A percentile compares a stretch with the other conserved stretches of the same genome.
phyloP scores from a whole-genome alignment of 2,329 filamentous ascomycete species.

The Fusarium pseudonygamai region DNA sequence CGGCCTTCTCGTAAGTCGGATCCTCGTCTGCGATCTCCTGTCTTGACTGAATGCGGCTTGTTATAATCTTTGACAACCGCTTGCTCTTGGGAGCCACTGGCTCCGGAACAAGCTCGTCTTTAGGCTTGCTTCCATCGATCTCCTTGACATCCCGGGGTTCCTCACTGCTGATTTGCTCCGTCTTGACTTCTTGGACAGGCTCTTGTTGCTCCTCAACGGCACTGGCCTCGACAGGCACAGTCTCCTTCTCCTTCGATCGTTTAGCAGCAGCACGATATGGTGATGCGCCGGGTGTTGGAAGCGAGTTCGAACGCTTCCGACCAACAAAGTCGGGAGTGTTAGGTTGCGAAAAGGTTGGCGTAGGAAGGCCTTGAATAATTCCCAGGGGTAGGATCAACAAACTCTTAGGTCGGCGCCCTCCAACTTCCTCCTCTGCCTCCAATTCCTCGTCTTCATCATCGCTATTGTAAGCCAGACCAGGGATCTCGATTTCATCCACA shows the following conservation, averaged over 20 bases:
- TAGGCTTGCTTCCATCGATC: slow-evolving; percentile 8
- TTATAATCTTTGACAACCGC: slow-evolving; percentile 40
- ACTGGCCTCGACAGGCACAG: background rate
- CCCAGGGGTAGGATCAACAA: slow-evolving; percentile 40
- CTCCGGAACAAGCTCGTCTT: slow-evolving; percentile 13
- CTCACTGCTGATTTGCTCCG: background rate
- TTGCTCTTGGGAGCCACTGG: slow-evolving; percentile 29
- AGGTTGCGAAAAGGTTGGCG: slow-evolving; percentile 48
- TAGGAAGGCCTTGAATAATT: slow-evolving; percentile 44
- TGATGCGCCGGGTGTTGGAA: slow-evolving; percentile 39
- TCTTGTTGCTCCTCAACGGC: slow-evolving; percentile 6
- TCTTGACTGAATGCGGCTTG: slow-evolving; percentile 30
- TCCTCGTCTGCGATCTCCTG: slow-evolving; percentile 50
- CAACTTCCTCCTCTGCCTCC: slow-evolving; percentile 43
- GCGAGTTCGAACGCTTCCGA: slow-evolving; percentile 47
- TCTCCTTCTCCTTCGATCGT: slow-evolving; percentile 31
- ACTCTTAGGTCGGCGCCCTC: slow-evolving; percentile 58
- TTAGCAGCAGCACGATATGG: slow-evolving; percentile 33
- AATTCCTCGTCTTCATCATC: slow-evolving; percentile 67
- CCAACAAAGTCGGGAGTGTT: slow-evolving; percentile 47
- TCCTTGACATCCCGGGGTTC: slow-evolving; percentile 2
- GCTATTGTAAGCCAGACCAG: slow-evolving; percentile 69
- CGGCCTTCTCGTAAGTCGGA: slow-evolving; percentile 63
- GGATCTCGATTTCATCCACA: slow-evolving; percentile 82
- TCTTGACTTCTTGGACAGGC: slow-evolving; percentile 11